Evolutionary conservation across 768 basidiomycete species (phyloP).

Genomic region (Sporobolomyces phaffii): DNA sequence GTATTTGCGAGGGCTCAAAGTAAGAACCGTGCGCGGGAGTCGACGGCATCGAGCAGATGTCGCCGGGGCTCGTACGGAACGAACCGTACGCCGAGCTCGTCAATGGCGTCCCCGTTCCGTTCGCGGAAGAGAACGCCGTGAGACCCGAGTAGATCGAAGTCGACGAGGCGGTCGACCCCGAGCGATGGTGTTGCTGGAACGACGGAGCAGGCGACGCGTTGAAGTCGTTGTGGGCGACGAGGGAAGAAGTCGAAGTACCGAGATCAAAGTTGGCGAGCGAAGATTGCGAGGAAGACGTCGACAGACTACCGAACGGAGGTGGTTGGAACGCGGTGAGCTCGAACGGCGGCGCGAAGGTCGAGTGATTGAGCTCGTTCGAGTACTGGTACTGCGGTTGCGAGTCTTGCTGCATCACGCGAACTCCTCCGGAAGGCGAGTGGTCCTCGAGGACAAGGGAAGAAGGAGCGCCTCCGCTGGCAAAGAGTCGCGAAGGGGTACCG

Average conservation of each 20-base stretch:
- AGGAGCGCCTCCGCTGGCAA: neutral
- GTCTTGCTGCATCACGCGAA: neutral
- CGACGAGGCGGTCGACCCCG: conserved; percentile 38
- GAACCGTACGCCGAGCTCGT: conserved; percentile 36
- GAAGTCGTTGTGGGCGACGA: neutral
- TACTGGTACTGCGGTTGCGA: conserved; percentile 2
- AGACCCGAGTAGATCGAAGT: conserved; percentile 32
- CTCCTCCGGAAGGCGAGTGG: neutral
- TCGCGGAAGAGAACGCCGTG: conserved; percentile 34
- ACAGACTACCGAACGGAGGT: conserved; percentile 1
- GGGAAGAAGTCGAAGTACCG: neutral
- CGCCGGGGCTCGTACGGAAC: conserved; percentile 26
- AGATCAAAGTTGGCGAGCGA: conserved; percentile 22
- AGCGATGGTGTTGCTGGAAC: conserved; percentile 25
- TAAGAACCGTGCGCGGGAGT: conserved; percentile 24
- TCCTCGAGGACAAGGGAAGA: conserved; percentile 9
- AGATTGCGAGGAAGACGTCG: conserved; percentile 17
- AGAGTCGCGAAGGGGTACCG: conserved; percentile 1
- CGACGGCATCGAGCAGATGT: conserved; percentile 28
- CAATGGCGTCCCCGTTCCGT: conserved; percentile 23
- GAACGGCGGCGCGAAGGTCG: conserved; percentile 5
- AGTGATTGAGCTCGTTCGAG: neutral
- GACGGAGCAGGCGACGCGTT: conserved; percentile 21
- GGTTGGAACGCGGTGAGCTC: conserved; percentile 3
- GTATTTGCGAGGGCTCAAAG: conserved; percentile 10